A percentile compares a stretch with the other conserved stretches of the same genome.
phyloP scores from a whole-genome alignment of 345 rosid species.

The Eutrema yunnanense region DNA sequence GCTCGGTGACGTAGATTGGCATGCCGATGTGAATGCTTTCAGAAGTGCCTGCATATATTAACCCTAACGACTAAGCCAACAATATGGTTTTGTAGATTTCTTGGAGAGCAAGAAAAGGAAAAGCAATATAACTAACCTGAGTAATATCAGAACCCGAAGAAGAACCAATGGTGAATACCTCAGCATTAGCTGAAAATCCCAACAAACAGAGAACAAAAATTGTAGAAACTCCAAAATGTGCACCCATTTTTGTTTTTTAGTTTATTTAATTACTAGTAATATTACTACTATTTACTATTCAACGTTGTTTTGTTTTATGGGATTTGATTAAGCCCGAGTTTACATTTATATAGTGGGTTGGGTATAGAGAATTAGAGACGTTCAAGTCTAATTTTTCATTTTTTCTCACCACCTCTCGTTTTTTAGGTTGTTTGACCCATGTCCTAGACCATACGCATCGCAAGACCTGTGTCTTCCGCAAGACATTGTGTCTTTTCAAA shows the following conservation, averaged over 20 bases:
- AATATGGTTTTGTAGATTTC: conserved; percentile 1
- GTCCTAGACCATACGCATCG: not conserved
- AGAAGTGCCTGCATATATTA: conserved; percentile 13
- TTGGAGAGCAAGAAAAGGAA: conserved; percentile 7
- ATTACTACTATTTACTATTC: conserved; percentile 1
- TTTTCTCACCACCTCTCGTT: conserved; percentile 9
- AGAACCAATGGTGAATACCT: conserved; percentile 9
- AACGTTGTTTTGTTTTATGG: conserved; percentile 3
- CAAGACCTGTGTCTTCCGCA: no score
- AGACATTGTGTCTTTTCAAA: not conserved
- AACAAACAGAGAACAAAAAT: conserved; percentile 15
- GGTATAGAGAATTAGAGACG: not conserved
- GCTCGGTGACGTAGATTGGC: conserved; percentile 12
- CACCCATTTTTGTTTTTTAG: not conserved
- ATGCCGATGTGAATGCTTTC: conserved; percentile 27
- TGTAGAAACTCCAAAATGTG: conserved; percentile 16
- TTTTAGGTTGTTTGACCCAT: conserved; percentile 12
- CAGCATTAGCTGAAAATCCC: conserved; percentile 25
- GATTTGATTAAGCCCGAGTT: not conserved
- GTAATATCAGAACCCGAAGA: conserved; percentile 23
- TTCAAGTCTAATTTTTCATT: not conserved
- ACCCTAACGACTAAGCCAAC: no score
- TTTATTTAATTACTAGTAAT: not conserved
- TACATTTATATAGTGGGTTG: conserved; percentile 1
- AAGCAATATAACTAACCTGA: conserved; percentile 3